Evolutionary conservation across 495 filamentous ascomycete species (phyloP).

Genomic region (Usnea hakonensis): DNA sequence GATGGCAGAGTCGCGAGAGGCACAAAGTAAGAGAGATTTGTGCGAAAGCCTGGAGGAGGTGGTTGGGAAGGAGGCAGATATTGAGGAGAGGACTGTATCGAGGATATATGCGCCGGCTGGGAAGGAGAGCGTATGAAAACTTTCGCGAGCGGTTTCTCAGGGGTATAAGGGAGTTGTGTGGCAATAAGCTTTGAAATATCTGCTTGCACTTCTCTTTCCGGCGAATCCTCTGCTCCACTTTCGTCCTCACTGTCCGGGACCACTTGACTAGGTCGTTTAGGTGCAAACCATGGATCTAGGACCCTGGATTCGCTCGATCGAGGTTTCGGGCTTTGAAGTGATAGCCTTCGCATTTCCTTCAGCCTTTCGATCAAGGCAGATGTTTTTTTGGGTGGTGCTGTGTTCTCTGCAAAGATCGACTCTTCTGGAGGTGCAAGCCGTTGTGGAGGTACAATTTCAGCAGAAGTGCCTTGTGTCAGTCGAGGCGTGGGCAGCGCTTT

Average conservation of each 20-base stretch:
- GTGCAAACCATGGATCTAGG: slow-evolving; percentile 23
- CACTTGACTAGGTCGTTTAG: slow-evolving; percentile 16
- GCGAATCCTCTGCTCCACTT: slow-evolving; percentile 11
- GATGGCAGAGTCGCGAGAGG: slow-evolving; percentile 55
- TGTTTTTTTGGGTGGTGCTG: slow-evolving; percentile 6
- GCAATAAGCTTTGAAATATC: neutral
- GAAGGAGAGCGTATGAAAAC: slow-evolving; percentile 13
- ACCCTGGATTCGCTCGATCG: slow-evolving; percentile 7
- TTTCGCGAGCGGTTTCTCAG: slow-evolving; percentile 11
- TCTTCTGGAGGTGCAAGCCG: slow-evolving; percentile 1
- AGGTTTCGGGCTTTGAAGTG: neutral
- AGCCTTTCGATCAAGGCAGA: slow-evolving; percentile 18
- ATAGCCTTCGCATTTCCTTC: slow-evolving; percentile 15
- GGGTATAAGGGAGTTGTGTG: slow-evolving; percentile 3
- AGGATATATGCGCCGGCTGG: neutral
- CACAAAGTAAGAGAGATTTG: slow-evolving; percentile 57
- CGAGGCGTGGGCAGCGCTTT: slow-evolving; percentile 19
- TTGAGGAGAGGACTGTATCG: slow-evolving; percentile 9
- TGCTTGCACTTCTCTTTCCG: neutral
- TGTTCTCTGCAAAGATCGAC: neutral
- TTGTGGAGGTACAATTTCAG: slow-evolving; percentile 3
- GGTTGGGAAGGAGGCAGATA: slow-evolving; percentile 19
- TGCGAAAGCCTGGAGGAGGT: slow-evolving; percentile 47
- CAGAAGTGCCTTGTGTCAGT: slow-evolving; percentile 17
- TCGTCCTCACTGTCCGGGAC: slow-evolving; percentile 18